These are phyloP conservation scores for Polygonum aviculare DNA, from an alignment of 148 eudicot genomes.

Conservation along the genomic window DNA sequence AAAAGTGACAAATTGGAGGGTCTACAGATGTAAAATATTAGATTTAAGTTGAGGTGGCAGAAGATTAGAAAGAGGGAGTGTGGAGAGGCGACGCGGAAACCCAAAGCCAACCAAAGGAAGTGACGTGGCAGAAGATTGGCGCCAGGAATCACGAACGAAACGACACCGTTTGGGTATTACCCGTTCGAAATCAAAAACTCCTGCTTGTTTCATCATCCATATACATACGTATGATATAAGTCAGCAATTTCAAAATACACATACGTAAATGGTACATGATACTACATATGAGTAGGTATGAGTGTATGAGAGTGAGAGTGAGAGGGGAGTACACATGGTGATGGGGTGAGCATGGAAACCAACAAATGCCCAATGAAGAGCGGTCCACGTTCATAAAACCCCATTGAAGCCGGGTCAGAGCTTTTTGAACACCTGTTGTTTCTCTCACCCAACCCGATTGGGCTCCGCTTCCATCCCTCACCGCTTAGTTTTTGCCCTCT, in stretches of 20 bases:
- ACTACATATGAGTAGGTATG: too few relatives aligned
- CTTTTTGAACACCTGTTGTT: not conserved
- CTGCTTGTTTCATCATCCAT: not conserved
- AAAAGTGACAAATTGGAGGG: too few relatives aligned
- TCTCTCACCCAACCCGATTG: not conserved
- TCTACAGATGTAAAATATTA: too few relatives aligned
- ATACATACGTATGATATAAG: too few relatives aligned
- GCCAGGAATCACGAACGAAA: not conserved
- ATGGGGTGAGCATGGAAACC: not conserved
- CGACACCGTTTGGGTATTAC: not conserved
- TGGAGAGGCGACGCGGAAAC: not conserved
- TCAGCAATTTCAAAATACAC: too few relatives aligned
- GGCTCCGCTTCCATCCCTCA: not conserved
- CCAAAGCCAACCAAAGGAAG: not conserved
- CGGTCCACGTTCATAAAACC: not conserved
- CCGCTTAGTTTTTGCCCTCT: not conserved
- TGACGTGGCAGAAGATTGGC: conserved; percentile 3
- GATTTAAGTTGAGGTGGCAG: too few relatives aligned
- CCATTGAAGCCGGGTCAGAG: conserved; percentile 3
- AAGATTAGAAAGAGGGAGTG: too few relatives aligned
- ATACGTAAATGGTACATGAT: too few relatives aligned
- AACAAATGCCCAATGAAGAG: not conserved
- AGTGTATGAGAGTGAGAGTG: too few relatives aligned
- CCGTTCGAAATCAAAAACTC: not conserved
- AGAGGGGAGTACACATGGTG: not conserved